Percentiles rank a stretch among this genome's conserved stretches.
Conservation (phyloP, 495 filamentous ascomycete genomes). For the Annulohypoxylon bovei region DNA sequence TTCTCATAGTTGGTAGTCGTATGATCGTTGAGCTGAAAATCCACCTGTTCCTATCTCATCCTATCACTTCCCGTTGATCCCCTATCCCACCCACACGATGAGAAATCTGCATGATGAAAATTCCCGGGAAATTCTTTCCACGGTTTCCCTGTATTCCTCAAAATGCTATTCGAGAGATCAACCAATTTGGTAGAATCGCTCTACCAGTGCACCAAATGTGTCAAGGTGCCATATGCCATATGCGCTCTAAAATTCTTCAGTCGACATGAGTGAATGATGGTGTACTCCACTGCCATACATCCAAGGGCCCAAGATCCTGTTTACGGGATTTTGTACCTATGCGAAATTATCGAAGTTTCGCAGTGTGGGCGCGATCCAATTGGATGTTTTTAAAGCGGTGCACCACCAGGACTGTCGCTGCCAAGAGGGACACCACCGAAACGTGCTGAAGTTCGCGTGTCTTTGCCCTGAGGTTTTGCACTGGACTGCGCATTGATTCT, state of each 20-base stretch:
- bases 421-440: background rate
- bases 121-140: background rate
- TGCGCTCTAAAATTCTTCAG: background rate
- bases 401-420: background rate
- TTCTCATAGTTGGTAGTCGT: background rate
- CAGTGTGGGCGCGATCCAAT: slow-evolving; percentile 4
- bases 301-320: slow-evolving; percentile 7
- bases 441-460: background rate
- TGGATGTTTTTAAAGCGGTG: slow-evolving; percentile 6
- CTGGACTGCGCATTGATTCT: background rate
- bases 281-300: background rate
- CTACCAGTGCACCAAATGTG: background rate
- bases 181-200: background rate
- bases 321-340: slow-evolving; percentile 1
- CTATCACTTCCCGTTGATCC: background rate
- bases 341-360: background rate
- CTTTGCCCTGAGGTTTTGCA: background rate
- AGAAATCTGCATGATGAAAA: background rate
- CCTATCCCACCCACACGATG: background rate
- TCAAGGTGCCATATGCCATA: background rate
- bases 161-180: slow-evolving; percentile 11
- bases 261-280: background rate
- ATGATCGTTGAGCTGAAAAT: background rate
- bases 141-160: background rate
- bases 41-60: background rate